phyloP scores from a whole-genome alignment of 306 rosid genomes.

The Quercus dentata region DNA sequence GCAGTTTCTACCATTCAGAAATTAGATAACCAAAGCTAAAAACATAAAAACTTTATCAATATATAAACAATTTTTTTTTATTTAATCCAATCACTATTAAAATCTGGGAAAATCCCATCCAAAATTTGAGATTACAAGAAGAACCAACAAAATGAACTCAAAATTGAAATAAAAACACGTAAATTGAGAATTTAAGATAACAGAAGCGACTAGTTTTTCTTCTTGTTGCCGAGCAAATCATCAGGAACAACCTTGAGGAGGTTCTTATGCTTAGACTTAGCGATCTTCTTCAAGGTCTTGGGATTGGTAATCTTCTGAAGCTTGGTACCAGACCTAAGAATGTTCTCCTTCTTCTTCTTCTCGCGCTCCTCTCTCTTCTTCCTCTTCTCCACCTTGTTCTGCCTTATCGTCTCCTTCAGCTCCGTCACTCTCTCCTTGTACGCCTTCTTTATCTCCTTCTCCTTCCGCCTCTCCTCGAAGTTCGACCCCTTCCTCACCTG shows the following conservation, averaged over 20 bases:
- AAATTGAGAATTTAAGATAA: too few species aligned
- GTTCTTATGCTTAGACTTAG: constrained; percentile 72
- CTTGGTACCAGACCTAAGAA: constrained; percentile 72
- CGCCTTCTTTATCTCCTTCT: constrained; percentile 75
- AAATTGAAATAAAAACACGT: too few species aligned
- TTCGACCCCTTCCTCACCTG: constrained; percentile 39
- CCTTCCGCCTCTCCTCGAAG: constrained; percentile 65
- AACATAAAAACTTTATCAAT: background rate
- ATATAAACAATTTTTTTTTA: background rate
- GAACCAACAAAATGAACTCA: too few species aligned
- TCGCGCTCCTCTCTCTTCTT: constrained; percentile 79
- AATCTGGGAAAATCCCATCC: too few species aligned
- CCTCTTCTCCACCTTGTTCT: constrained; percentile 79
- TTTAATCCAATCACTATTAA: background rate
- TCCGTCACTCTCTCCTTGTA: constrained; percentile 67
- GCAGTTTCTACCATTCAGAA: background rate
- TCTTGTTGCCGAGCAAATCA: constrained; percentile 34
- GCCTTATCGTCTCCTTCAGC: constrained; percentile 71
- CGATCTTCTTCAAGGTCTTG: constrained; percentile 74
- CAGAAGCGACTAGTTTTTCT: background rate
- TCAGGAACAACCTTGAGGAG: constrained; percentile 76
- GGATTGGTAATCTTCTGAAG: constrained; percentile 80
- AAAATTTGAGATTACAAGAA: too few species aligned
- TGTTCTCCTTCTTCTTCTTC: constrained; percentile 90
- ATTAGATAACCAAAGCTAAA: background rate